Conservation (phyloP, 164 flowering plant genomes). For the Piper longum region DNA sequence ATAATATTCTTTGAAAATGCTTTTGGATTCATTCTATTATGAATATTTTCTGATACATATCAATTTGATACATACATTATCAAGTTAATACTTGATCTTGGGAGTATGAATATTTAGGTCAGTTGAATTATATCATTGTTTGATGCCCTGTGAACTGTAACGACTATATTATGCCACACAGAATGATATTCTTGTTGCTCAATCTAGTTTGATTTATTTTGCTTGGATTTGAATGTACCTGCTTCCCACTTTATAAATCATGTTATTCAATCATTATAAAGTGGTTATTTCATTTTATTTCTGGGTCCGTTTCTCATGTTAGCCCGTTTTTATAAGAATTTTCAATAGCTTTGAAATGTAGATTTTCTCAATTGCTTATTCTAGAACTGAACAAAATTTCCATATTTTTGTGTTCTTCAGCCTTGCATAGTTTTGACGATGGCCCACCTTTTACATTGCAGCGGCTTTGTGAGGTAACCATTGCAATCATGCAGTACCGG, state of each 20-base stretch:
- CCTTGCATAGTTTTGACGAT: slow-evolving; percentile 52
- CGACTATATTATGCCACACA: too few relatives aligned
- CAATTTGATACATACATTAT: too few relatives aligned
- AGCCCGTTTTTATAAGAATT: not conserved
- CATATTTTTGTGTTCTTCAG: slow-evolving; percentile 23
- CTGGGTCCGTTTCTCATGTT: too few relatives aligned
- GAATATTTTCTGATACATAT: not conserved
- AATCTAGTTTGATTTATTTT: too few relatives aligned
- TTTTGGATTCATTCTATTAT: not conserved
- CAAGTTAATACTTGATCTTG: too few relatives aligned
- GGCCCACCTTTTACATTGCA: slow-evolving; percentile 95
- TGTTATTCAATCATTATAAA: not conserved
- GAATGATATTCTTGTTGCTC: too few relatives aligned
- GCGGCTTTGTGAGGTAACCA: slow-evolving; percentile 78
- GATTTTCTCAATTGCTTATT: not conserved
- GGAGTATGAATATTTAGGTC: too few relatives aligned
- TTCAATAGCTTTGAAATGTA: not conserved
- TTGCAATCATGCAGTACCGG: not conserved
- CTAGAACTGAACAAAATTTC: too few relatives aligned
- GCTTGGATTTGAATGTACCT: not conserved
- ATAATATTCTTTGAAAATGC: not conserved
- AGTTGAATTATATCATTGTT: too few relatives aligned
- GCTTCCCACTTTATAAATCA: not conserved
- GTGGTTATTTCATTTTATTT: not conserved
- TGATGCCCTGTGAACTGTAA: too few relatives aligned